A percentile compares a stretch with the other conserved stretches of the same genome.
Conservation (phyloP, 495 filamentous ascomycete species). For the Neurospora terricola region DNA sequence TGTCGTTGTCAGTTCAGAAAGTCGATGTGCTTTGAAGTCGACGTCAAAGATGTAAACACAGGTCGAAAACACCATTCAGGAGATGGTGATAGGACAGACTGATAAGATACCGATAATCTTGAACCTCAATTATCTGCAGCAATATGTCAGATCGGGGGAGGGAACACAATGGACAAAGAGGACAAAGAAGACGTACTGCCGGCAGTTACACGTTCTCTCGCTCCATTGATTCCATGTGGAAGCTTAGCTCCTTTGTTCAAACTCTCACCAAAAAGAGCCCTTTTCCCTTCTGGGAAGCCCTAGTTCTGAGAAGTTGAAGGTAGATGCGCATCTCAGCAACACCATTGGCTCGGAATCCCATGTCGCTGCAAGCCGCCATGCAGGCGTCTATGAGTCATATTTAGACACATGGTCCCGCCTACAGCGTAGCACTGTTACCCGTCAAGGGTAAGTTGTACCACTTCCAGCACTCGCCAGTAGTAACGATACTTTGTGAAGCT, state of each 20-base stretch:
- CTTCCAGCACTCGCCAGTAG: neutral
- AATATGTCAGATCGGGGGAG: neutral
- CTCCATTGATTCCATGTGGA: neutral
- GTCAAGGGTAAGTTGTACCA: neutral
- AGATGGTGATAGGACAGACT: neutral
- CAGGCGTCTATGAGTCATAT: slow-evolving; percentile 24
- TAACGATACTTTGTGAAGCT: neutral
- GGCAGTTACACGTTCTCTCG: neutral
- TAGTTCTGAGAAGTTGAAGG: slow-evolving; percentile 15
- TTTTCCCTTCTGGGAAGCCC: neutral
- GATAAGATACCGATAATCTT: neutral
- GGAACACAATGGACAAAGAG: neutral
- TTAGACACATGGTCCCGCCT: slow-evolving; percentile 21
- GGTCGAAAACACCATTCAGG: slow-evolving; percentile 5
- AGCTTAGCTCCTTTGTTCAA: neutral
- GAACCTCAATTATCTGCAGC: neutral
- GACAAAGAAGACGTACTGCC: neutral
- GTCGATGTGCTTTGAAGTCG: slow-evolving; percentile 9
- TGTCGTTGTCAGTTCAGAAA: neutral
- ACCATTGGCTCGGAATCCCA: slow-evolving; percentile 14
- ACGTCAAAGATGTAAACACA: slow-evolving; percentile 8
- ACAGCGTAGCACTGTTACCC: neutral
- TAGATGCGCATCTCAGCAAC: slow-evolving; percentile 4
- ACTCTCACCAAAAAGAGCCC: neutral
- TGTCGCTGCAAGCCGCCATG: slow-evolving; percentile 16